Base-by-base conservation (phyloP, 2,329 filamentous ascomycete species). In the Claviceps purpurea region DNA sequence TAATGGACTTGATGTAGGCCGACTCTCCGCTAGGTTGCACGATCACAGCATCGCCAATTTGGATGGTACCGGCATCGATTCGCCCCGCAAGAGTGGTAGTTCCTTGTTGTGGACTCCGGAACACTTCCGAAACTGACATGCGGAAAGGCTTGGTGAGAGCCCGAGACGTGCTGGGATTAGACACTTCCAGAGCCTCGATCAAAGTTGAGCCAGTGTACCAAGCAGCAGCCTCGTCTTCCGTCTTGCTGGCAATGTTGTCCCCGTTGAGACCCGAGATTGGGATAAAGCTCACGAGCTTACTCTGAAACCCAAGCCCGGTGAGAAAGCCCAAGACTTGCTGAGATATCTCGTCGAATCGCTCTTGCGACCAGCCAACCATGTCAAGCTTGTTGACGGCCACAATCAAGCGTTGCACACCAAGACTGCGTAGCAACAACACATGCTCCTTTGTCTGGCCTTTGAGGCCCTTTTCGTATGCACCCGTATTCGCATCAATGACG, bases 381-480 rank as follows among this genome's bases (percentile, higher is more conserved):
- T 98, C 93, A 61, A 98, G 84, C 67, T 98, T 98, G 71, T 98
- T 98, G 55, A 98, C 81, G 1, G 88, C 90, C 30, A 98, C 85
- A 43, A 98, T 84, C 16, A 98, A 76, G 26, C 85, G 79, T 55
- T 91, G 85, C 2, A 98, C 85, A 0, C 93, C 93, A 72, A 97
- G 86, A 60, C 90, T 96, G 55, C 91, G 80, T 5, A 95, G 81
- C 1, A 98, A 77, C 16, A 97, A 70, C 5, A 93, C 89, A 64
- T 98, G 93, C 63, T 98, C 93, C 64, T 87, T 85, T 0, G 93
- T 98, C 65, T 98, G 93, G 0, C 93, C 93, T 63, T 87, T 91
- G 37, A 97, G 73, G 0, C 93, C 94, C 3, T 89, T 89, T 65
- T 98, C 93, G 58, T 97, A 96, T 38, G 90, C 90, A 38, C 91